phyloP scores from a whole-genome alignment of 2,329 filamentous ascomycete species.

The Aureobasidium melanogenum region DNA sequence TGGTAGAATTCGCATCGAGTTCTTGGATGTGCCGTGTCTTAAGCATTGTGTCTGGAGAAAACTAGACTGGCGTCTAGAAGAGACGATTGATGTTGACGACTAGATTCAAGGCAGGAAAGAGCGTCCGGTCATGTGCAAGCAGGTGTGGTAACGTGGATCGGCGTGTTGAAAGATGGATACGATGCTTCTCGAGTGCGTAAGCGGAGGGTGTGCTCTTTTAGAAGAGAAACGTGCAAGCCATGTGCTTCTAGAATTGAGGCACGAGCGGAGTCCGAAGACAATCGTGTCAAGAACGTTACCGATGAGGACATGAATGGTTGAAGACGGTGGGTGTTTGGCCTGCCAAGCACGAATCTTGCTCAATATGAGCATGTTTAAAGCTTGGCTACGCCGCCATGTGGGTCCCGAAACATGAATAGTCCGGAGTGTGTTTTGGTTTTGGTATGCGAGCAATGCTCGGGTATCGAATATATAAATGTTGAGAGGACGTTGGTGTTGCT shows the following conservation, averaged over 20 bases:
- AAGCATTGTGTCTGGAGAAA: neutral
- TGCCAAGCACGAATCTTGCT: slow-evolving; percentile 8
- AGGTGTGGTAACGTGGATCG: neutral
- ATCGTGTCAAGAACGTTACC: neutral
- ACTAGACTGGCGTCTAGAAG: neutral
- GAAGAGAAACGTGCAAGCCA: neutral
- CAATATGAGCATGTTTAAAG: slow-evolving; percentile 7
- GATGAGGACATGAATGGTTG: neutral
- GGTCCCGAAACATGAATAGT: slow-evolving; percentile 7
- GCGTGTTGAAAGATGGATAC: neutral
- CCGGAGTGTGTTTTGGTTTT: neutral
- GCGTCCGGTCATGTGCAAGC: neutral
- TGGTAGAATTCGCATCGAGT: slow-evolving; percentile 20
- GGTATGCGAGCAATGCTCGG: neutral
- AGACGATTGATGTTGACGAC: neutral
- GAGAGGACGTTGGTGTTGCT: neutral
- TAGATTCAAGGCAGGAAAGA: neutral
- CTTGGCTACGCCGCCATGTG: slow-evolving; percentile 1
- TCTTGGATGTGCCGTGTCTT: slow-evolving; percentile 23
- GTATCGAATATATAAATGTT: neutral
- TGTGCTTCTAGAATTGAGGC: neutral
- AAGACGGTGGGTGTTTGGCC: neutral
- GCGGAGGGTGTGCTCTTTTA: neutral
- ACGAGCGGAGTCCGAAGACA: neutral
- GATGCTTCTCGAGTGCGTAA: neutral